These are phyloP conservation scores for Penicillium flavigenum DNA, from an alignment of 495 filamentous ascomycete species.

Conservation along the genomic window DNA sequence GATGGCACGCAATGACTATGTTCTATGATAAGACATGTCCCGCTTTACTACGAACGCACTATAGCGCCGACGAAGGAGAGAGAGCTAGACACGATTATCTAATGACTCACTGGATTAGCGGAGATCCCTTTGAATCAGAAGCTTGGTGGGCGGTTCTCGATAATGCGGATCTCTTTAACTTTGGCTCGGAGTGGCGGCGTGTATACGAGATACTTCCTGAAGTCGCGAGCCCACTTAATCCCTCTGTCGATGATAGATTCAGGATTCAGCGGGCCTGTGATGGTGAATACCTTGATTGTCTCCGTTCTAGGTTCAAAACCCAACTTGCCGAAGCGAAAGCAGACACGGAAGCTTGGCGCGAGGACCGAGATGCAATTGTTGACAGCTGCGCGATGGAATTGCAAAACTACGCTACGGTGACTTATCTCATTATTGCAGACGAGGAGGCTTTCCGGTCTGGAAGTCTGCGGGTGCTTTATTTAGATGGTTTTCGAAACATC, in stretches of 20 bases:
- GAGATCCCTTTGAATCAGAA: constrained; percentile 3
- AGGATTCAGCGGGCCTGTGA: not conserved
- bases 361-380: constrained; percentile 1
- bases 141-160: constrained; percentile 12
- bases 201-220: constrained; percentile 13
- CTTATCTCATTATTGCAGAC: constrained; percentile 10
- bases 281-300: not conserved
- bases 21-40: constrained; percentile 5
- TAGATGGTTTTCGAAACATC: constrained; percentile 11
- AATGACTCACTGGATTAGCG: constrained; percentile 5
- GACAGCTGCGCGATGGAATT: not conserved
- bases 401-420: not conserved
- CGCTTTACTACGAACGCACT: constrained; percentile 10
- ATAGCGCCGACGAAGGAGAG: constrained; percentile 4
- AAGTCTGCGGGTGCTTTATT: constrained; percentile 8
- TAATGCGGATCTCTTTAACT: constrained; percentile 12
- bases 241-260: not conserved
- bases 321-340: constrained; percentile 1
- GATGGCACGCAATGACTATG: constrained; percentile 2
- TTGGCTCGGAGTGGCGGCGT: constrained; percentile 6
- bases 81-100: not conserved
- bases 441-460: constrained; percentile 11
- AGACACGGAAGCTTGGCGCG: not conserved
- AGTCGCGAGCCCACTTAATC: not conserved
- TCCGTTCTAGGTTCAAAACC: constrained; percentile 1